Percentiles rank a stretch among this genome's conserved stretches.
These are phyloP conservation scores for Closterium sp. DNA, from an alignment of 139 green algal species.

Conservation along the genomic window DNA sequence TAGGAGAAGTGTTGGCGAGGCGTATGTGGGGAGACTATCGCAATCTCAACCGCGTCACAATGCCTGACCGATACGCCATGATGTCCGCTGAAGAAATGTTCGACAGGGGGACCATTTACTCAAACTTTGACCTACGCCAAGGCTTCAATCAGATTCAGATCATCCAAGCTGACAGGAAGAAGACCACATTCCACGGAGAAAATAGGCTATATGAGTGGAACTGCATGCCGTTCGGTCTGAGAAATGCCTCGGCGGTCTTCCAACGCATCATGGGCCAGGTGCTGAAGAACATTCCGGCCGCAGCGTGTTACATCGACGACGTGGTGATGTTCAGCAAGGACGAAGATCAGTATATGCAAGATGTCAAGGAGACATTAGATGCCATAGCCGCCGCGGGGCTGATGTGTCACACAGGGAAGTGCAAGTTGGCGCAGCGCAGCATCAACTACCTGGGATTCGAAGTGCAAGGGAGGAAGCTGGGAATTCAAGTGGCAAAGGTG, in stretches of 20 bases:
- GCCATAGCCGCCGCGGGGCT: neutral
- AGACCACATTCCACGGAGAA: neutral
- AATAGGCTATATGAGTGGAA: neutral
- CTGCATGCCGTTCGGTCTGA: neutral
- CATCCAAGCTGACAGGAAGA: neutral
- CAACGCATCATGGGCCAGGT: constrained; percentile 8
- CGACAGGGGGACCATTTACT: neutral
- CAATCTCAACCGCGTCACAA: neutral
- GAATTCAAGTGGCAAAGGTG: neutral
- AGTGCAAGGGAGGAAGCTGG: neutral
- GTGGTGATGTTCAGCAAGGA: neutral
- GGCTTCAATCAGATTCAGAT: constrained; percentile 6
- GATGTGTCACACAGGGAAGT: neutral
- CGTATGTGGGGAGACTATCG: constrained; percentile 26
- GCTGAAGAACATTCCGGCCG: neutral
- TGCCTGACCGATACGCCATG: neutral
- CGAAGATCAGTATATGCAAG: neutral
- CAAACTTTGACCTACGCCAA: neutral
- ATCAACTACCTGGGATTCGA: neutral
- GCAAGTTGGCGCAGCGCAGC: no score
- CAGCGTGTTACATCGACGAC: neutral
- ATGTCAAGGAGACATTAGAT: neutral
- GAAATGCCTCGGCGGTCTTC: neutral
- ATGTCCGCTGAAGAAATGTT: constrained; percentile 23
- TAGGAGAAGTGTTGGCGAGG: no score